Evolutionary conservation across 2,329 filamentous ascomycete species (phyloP).

Genomic region (Neofusicoccum umdonicola): DNA sequence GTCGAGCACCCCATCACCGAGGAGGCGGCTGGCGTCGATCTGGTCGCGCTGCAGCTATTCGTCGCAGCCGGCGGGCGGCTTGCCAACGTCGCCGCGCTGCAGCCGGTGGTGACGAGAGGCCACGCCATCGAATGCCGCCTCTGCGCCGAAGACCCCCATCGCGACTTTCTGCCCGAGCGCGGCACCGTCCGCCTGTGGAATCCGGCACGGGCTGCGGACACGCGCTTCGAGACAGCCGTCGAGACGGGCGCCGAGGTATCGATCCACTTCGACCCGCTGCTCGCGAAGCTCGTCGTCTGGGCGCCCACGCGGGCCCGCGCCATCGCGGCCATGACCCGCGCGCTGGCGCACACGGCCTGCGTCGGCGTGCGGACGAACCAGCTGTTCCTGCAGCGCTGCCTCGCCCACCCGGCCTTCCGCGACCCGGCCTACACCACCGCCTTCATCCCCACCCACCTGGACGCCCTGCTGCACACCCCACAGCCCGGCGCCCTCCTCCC

Average conservation of each 20-base stretch:
- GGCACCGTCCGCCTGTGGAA: slow-evolving; percentile 45
- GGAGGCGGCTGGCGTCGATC: slow-evolving; percentile 54
- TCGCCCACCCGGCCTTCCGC: slow-evolving; percentile 12
- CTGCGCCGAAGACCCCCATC: slow-evolving; percentile 59
- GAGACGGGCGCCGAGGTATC: slow-evolving; percentile 56
- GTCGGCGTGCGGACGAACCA: slow-evolving; percentile 17
- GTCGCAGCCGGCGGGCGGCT: slow-evolving; percentile 54
- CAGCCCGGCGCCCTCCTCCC: no score
- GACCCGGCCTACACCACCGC: slow-evolving; percentile 42
- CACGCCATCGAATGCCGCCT: slow-evolving; percentile 54
- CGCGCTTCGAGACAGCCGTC: slow-evolving; percentile 64
- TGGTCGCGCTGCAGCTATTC: slow-evolving; percentile 56
- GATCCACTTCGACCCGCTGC: slow-evolving; percentile 57
- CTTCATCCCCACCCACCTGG: slow-evolving; percentile 28
- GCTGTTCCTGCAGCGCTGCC: slow-evolving; percentile 16
- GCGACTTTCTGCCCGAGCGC: slow-evolving; percentile 58
- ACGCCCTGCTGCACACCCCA: slow-evolving; percentile 23
- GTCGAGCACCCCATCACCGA: slow-evolving; percentile 60
- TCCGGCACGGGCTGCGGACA: slow-evolving; percentile 48
- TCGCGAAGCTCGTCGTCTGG: slow-evolving; percentile 60
- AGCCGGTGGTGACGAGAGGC: slow-evolving; percentile 44
- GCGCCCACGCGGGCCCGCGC: slow-evolving; percentile 42
- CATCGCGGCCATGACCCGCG: slow-evolving; percentile 42
- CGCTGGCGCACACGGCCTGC: slow-evolving; percentile 17
- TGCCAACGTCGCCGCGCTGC: slow-evolving; percentile 35